A percentile compares a stretch with the other conserved stretches of the same genome.
Evolutionary conservation across 345 rosid genomes (phyloP).

Genomic region (Euclidium syriacum): DNA sequence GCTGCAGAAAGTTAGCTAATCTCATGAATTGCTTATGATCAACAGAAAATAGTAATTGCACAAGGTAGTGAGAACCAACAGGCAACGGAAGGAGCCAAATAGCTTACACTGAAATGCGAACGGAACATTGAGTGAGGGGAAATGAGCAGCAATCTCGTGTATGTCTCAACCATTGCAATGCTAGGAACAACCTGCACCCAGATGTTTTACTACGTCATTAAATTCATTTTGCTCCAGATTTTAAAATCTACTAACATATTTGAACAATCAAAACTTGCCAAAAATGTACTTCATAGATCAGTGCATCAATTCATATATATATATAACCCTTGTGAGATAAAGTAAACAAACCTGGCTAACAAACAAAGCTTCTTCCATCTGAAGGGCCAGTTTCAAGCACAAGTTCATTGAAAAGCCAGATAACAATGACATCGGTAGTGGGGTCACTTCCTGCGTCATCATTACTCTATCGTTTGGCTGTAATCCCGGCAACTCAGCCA

Average conservation of each 20-base stretch:
- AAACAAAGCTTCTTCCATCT: constrained; percentile 86
- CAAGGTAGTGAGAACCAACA: background rate
- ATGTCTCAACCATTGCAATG: constrained; percentile 98
- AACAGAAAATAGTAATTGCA: background rate
- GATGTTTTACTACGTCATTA: constrained; percentile 17
- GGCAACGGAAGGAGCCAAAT: constrained; percentile 12
- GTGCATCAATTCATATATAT: constrained; percentile 7
- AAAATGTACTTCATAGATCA: constrained; percentile 8
- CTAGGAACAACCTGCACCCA: constrained; percentile 82
- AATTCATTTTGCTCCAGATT: constrained; percentile 4
- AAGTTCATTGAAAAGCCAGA: constrained; percentile 87
- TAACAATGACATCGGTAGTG: constrained; percentile 81
- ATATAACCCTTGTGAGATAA: constrained; percentile 19
- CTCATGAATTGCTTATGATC: constrained; percentile 15
- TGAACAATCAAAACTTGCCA: constrained; percentile 5
- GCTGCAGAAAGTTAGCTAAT: constrained; percentile 45
- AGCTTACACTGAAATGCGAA: constrained; percentile 78
- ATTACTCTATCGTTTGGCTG: constrained; percentile 71
- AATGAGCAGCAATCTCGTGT: constrained; percentile 80
- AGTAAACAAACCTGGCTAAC: constrained; percentile 64
- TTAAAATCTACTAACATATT: background rate
- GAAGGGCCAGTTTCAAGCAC: constrained; percentile 69
- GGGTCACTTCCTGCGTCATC: constrained; percentile 91
- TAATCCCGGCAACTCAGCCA: constrained; percentile 57
- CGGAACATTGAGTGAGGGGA: constrained; percentile 92